phyloP scores from a whole-genome alignment of 352 stramenopile genomes.

The Pythium dissimile region DNA sequence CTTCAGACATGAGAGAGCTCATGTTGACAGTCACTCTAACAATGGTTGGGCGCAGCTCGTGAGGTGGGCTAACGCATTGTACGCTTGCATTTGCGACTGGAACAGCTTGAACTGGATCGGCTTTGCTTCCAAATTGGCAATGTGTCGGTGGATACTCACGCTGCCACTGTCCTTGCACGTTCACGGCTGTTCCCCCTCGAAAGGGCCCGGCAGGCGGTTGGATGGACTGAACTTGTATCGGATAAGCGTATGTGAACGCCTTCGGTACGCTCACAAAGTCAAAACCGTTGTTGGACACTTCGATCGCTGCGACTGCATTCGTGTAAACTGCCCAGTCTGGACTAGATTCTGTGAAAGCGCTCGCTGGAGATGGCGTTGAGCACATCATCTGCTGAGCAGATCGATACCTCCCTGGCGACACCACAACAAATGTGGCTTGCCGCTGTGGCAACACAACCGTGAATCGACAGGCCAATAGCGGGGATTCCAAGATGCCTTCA shows the following conservation, averaged over 20 bases:
- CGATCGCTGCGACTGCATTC: conserved; percentile 20
- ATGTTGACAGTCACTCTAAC: conserved; percentile 16
- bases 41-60: conserved; percentile 19
- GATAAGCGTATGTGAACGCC: conserved; percentile 28
- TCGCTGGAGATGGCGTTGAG: neutral
- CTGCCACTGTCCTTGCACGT: neutral
- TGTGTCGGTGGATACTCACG: conserved; percentile 18
- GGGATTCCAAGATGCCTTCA: conserved; percentile 22
- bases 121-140: conserved; percentile 31
- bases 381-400: conserved; percentile 25
- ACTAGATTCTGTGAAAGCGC: conserved; percentile 11
- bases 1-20: conserved; percentile 18
- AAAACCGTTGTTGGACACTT: conserved; percentile 46
- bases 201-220: conserved; percentile 21
- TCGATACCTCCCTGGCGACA: conserved; percentile 20
- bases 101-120: neutral
- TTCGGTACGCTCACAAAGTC: conserved; percentile 31
- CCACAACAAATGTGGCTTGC: conserved; percentile 1
- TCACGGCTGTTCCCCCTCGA: conserved; percentile 26
- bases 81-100: conserved; percentile 9
- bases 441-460: conserved; percentile 26
- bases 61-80: conserved; percentile 23
- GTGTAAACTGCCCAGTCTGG: conserved; percentile 2
- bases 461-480: conserved; percentile 35
- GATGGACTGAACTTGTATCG: conserved; percentile 16